These are phyloP conservation scores for Torrubiellomyces zombiae DNA, from an alignment of 2,329 filamentous ascomycete genomes.

Conservation along the genomic window DNA sequence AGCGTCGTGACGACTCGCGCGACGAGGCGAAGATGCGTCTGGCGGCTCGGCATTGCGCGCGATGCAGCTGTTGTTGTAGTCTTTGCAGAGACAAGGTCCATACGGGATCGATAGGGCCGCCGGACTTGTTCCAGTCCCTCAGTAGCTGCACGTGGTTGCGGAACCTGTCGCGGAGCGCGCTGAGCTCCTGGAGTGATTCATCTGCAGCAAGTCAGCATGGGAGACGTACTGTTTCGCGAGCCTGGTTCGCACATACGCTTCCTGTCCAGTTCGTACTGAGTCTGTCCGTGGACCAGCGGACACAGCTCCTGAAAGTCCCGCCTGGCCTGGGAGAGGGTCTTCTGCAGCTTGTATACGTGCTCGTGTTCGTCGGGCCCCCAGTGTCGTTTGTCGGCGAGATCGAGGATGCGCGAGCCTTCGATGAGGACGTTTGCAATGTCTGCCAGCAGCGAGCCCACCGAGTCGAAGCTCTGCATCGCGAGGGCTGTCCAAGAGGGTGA, in stretches of 20 bases:
- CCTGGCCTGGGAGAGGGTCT: conserved; percentile 40
- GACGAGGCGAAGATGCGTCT: conserved; percentile 36
- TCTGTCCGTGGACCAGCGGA: conserved; percentile 35
- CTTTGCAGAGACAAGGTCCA: conserved; percentile 34
- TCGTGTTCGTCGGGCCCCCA: conserved; percentile 45
- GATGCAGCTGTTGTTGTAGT: conserved; percentile 35
- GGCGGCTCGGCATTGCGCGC: conserved; percentile 40
- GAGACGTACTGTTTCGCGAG: not conserved
- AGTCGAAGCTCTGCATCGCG: conserved; percentile 26
- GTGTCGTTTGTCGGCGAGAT: conserved; percentile 38
- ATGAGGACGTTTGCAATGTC: conserved; percentile 36
- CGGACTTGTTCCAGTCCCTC: conserved; percentile 35
- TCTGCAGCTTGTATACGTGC: conserved; percentile 36
- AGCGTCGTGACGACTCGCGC: conserved; percentile 29
- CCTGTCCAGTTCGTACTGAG: conserved; percentile 41
- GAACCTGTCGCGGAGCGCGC: conserved; percentile 26
- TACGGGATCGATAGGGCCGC: conserved; percentile 37
- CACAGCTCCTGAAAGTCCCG: conserved; percentile 43
- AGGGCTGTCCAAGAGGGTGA: conserved; percentile 1
- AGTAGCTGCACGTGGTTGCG: conserved; percentile 30
- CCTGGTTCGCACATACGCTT: conserved; percentile 23
- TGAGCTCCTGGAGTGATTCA: conserved; percentile 35
- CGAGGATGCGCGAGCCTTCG: conserved; percentile 35
- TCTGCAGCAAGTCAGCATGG: conserved; percentile 16
- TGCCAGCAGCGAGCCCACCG: conserved; percentile 41